Conservation (phyloP, 306 rosid genomes). For the Vachellia pachyceras region DNA sequence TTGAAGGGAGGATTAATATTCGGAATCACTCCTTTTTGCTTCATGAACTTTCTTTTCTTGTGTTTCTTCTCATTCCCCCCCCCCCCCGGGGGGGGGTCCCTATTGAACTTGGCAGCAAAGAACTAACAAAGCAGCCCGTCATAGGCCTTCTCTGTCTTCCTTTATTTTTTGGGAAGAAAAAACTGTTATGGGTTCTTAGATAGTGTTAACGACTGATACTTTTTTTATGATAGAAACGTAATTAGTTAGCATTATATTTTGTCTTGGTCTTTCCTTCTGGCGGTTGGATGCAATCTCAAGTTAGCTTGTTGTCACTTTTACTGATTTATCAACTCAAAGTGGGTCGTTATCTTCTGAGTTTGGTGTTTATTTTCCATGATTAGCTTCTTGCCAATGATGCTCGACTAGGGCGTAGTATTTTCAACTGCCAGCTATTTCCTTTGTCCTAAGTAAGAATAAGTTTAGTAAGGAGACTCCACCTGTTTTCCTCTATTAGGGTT, state of each 20-base stretch:
- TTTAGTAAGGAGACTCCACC: slow-evolving; percentile 24
- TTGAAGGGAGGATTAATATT: slow-evolving; percentile 35
- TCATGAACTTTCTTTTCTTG: not conserved
- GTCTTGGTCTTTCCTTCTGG: slow-evolving; percentile 30
- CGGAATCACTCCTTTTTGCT: not conserved
- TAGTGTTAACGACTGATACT: slow-evolving; percentile 3
- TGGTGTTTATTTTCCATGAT: slow-evolving; percentile 50
- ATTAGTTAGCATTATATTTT: slow-evolving; percentile 49
- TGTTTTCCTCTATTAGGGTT: slow-evolving; percentile 36
- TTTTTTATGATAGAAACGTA: slow-evolving; percentile 10
- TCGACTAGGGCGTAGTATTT: slow-evolving; percentile 42
- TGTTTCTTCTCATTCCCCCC: slow-evolving; percentile 11
- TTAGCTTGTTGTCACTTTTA: slow-evolving; percentile 55
- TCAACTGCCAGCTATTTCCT: slow-evolving; percentile 47
- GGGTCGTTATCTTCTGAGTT: slow-evolving; percentile 36
- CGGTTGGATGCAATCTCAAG: slow-evolving; percentile 52
- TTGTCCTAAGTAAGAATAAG: slow-evolving; percentile 45
- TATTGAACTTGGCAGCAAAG: slow-evolving; percentile 56
- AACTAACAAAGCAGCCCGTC: slow-evolving; percentile 41
- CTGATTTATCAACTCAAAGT: slow-evolving; percentile 38
- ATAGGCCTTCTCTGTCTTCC: slow-evolving; percentile 26
- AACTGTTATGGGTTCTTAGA: not conserved
- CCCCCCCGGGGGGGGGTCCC: too few relatives aligned
- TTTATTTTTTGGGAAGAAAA: slow-evolving; percentile 33
- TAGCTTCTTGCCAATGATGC: slow-evolving; percentile 50